Base-by-base conservation (phyloP, 108 stramenopile genomes). In the Discostella stelligeroides region DNA sequence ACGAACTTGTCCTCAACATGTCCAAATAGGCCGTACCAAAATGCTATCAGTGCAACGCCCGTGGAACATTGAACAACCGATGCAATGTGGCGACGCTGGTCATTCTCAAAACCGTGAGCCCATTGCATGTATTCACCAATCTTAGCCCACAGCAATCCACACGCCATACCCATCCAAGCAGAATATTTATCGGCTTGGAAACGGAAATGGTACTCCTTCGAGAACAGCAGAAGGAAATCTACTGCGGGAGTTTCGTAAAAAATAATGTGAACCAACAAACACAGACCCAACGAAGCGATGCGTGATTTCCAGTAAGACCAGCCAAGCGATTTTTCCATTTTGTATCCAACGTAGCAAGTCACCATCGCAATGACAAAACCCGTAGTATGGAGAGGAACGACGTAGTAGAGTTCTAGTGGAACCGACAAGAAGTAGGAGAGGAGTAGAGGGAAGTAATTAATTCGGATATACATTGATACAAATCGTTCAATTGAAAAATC, bases 311-410 rank as follows among this genome's bases (percentile, higher is more conserved):
- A 84, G 55, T 82, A 83, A 24, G 56, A 23, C 71, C 66, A 50
- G 34, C 76, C 72, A 20, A 38, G 43, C 14, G 73, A 61, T 56
- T 66, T 74, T 62, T 84, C 68, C 2, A 86, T 30, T 28, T 38
- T 20, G 11, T 65, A 39, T 29, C 70, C 80, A 28, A 86, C 13
- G 59, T 73, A 85, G 65, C 85, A 86, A 23, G 88, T 84, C n/a
- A 82, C 80, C 84, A 88, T 86, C 59, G 85, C 82, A 14, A 86
- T 58, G 70, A 88, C 73, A 45, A 88, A 88, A 10, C 85, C 88
- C 11, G 75, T 80, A 25, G 96, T 97, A 80, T 97, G 96, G 43
- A 97, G 81, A 1, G 96, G 96, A 43, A 94, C 94, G 70, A 97
- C 94, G 80, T 97, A 97, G 77, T 96, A 97, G 8, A 95, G 88